Percentiles rank a stretch among this genome's conserved stretches.
phyloP scores from a whole-genome alignment of 805 yeast genomes.

The Kluyveromyces wickerhamii region DNA sequence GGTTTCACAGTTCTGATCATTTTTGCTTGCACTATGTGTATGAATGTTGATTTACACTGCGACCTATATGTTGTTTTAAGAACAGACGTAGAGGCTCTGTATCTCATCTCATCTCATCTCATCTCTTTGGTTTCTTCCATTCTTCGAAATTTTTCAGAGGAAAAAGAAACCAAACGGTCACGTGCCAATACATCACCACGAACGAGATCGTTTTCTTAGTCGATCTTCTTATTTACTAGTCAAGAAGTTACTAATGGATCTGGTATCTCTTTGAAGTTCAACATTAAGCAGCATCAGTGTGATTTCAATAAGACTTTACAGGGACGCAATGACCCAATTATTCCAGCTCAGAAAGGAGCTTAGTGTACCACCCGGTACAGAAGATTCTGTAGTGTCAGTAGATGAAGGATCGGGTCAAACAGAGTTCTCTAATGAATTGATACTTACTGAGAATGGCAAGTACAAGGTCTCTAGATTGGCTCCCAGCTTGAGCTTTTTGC shows the following conservation, averaged over 20 bases:
- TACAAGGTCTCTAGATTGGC: constrained; percentile 21
- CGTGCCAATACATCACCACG: too few relatives aligned
- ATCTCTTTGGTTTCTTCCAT: not conserved
- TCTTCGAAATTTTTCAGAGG: not conserved
- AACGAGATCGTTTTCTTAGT: too few relatives aligned
- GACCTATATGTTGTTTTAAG: too few relatives aligned
- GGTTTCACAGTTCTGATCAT: constrained; percentile 57
- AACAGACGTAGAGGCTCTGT: too few relatives aligned
- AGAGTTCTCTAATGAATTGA: constrained; percentile 8
- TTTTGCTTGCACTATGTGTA: not conserved
- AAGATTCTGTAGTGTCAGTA: constrained; percentile 13
- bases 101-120: constrained; percentile 1
- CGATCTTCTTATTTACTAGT: too few relatives aligned
- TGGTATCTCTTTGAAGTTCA: too few relatives aligned
- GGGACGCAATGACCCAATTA: constrained; percentile 13
- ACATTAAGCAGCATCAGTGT: too few relatives aligned
- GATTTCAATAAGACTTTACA: too few relatives aligned
- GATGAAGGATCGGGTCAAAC: constrained; percentile 2
- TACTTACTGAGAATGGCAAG: constrained; percentile 27
- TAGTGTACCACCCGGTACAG: constrained; percentile 23
- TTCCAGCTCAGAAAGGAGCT: constrained; percentile 29
- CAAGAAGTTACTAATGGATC: too few relatives aligned
- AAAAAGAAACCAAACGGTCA: not conserved
- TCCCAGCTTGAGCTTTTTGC: constrained; percentile 14
- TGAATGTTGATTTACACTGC: not conserved